phyloP scores from a whole-genome alignment of 495 filamentous ascomycete species.

The Daldinia grandis region DNA sequence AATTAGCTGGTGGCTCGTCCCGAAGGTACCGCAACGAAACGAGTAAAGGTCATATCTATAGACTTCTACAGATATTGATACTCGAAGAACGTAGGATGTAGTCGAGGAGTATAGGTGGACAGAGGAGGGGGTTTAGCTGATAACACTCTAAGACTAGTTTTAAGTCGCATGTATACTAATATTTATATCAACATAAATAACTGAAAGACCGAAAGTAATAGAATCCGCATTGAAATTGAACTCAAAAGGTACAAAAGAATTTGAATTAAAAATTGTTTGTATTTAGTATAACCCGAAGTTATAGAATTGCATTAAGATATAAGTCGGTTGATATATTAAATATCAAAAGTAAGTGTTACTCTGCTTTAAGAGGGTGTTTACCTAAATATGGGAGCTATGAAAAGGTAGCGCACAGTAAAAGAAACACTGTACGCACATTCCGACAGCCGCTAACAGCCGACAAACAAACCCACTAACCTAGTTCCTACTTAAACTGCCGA shows the following conservation, averaged over 20 bases:
- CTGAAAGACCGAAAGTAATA: too few species aligned
- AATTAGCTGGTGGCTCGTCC: slow-evolving; percentile 57
- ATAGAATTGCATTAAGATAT: too few species aligned
- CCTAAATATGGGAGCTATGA: not conserved
- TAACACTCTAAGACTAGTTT: not conserved
- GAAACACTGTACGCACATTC: not conserved
- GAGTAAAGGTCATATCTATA: slow-evolving; percentile 17
- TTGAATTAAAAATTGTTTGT: too few species aligned
- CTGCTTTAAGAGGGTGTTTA: too few species aligned
- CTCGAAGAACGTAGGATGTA: not conserved
- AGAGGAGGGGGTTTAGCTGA: not conserved
- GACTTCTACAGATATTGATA: not conserved
- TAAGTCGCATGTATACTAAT: too few species aligned
- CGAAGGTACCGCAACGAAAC: slow-evolving; percentile 40
- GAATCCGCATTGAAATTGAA: too few species aligned
- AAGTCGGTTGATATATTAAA: too few species aligned
- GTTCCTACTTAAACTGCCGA: not conserved
- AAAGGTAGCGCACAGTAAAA: not conserved
- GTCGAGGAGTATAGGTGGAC: not conserved
- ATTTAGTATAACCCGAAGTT: too few species aligned
- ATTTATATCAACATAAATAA: too few species aligned
- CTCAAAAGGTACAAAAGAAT: too few species aligned
- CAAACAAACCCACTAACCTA: not conserved
- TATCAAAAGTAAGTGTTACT: too few species aligned
- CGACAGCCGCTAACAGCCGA: not conserved